phyloP scores from a whole-genome alignment of 768 basidiomycete species.

The Stropharia rugosoannulata region DNA sequence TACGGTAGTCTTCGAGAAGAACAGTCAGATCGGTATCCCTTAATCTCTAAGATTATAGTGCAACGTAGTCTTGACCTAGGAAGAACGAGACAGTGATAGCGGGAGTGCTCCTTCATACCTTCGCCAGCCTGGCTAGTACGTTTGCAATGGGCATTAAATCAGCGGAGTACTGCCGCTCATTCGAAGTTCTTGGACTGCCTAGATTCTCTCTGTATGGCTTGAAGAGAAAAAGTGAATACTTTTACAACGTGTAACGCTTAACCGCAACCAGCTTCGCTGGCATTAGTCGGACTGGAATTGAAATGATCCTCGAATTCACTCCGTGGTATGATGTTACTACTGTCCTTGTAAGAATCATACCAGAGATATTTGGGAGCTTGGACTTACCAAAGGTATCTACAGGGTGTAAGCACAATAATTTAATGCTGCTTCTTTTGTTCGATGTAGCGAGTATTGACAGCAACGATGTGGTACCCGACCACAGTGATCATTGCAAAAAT shows the following conservation, averaged over 20 bases:
- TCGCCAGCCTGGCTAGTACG: too few species aligned
- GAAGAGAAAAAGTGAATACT: too few species aligned
- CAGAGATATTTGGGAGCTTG: neutral
- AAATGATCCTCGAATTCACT: neutral
- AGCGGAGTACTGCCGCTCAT: too few species aligned
- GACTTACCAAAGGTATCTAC: neutral
- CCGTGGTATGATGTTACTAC: neutral
- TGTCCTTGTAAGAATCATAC: conserved; percentile 27
- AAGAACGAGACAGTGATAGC: too few species aligned
- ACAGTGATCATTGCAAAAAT: conserved; percentile 84
- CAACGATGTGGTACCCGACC: conserved; percentile 87
- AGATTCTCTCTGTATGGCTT: too few species aligned
- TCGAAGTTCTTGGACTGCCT: too few species aligned
- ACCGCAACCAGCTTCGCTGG: neutral
- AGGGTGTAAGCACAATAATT: conserved; percentile 8
- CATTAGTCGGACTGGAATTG: neutral
- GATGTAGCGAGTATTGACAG: conserved; percentile 67
- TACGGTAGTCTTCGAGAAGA: too few species aligned
- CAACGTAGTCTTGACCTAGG: too few species aligned
- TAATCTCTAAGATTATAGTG: too few species aligned
- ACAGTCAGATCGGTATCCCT: too few species aligned
- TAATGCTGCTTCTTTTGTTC: conserved; percentile 15
- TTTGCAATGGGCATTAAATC: too few species aligned
- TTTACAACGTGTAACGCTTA: neutral
- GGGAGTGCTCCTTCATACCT: too few species aligned